phyloP scores from a whole-genome alignment of 2,329 filamentous ascomycete species.

The Pseudocercospora macadamiae region DNA sequence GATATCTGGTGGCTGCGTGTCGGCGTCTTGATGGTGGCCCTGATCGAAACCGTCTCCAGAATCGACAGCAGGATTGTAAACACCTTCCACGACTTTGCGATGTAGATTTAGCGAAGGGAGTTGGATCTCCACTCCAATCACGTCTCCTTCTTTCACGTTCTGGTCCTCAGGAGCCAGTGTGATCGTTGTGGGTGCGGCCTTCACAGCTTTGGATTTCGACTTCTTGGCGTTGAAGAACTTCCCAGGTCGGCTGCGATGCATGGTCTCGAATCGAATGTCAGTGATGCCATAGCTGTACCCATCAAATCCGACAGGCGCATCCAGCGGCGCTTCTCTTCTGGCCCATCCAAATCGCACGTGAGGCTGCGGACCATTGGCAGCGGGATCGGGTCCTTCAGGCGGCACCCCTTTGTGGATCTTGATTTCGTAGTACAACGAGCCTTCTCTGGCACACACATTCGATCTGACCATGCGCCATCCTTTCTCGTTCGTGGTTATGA shows the following conservation, averaged over 20 bases:
- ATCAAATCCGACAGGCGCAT: conserved; percentile 83
- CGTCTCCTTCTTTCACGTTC: conserved; percentile 83
- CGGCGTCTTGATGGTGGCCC: conserved; percentile 20
- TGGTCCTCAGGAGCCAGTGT: conserved; percentile 56
- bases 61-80: conserved; percentile 86
- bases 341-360: conserved; percentile 84
- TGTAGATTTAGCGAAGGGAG: conserved; percentile 84
- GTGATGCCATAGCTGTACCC: conserved; percentile 93
- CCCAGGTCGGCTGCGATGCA: conserved; percentile 91
- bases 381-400: conserved; percentile 45
- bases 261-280: conserved; percentile 86
- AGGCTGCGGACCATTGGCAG: conserved; percentile 53
- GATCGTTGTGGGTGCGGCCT: conserved; percentile 44
- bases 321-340: conserved; percentile 75
- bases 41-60: conserved; percentile 58
- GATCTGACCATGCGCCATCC: conserved; percentile 89
- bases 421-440: conserved; percentile 92
- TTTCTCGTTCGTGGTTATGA: conserved; percentile 84
- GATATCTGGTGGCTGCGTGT: conserved; percentile 68
- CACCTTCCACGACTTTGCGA: conserved; percentile 81
- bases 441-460: conserved; percentile 87
- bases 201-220: conserved; percentile 40
- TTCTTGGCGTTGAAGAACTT: conserved; percentile 65
- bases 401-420: conserved; percentile 79
- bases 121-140: conserved; percentile 90